Base-by-base conservation (phyloP, 345 rosid species). In the Eucalyptus microcorys region DNA sequence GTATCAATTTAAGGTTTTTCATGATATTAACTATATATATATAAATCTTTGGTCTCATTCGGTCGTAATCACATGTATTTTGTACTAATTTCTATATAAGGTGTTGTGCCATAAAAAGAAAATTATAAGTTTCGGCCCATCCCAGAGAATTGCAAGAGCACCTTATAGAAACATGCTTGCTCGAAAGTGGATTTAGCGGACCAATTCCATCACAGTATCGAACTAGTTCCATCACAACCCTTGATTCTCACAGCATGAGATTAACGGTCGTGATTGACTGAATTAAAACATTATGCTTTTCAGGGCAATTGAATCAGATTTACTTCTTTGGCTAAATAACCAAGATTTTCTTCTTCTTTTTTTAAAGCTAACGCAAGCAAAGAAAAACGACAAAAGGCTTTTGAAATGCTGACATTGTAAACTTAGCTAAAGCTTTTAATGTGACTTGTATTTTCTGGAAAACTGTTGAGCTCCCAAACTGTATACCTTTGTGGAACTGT, bases 1-100 rank as follows among this genome's bases (percentile, higher is more conserved):
- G 55, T 52, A 19, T 52, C 0, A 52, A 1, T 52, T 52, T 52
- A 52, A 52, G 57, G 0, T 52, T 52, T 52, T 52, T 1, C 0
- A 52, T 52, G 4, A 52, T 19, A 52, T 19, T 52, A 52, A 17
- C 55, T 50, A 6, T 17, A 34, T 21, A 71, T 68, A 68, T 68
- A 5, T 26, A 19, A 7, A 66, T n/a, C 22, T n/a, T 15, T 66
- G 21, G 40, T 15, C 40, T 66, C 6, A n/a, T 21, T 66, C 1
- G 5, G 40, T 15, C 2, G 7, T 68, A 68, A 34, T 37, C 45
- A 37, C 15, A 71, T 71, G 45, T 37, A 37, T 71, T 37, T 3
- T 10, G 83, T 21, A 71, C 1, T 37, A 10, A 37, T 71, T 34
- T 71, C 43, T 71, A 34, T 71, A 10, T 19, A 19, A 21, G 11